A percentile compares a stretch with the other conserved stretches of the same genome.
Conservation (phyloP, 331 rosid genomes). For the Stylosanthes scabra region DNA sequence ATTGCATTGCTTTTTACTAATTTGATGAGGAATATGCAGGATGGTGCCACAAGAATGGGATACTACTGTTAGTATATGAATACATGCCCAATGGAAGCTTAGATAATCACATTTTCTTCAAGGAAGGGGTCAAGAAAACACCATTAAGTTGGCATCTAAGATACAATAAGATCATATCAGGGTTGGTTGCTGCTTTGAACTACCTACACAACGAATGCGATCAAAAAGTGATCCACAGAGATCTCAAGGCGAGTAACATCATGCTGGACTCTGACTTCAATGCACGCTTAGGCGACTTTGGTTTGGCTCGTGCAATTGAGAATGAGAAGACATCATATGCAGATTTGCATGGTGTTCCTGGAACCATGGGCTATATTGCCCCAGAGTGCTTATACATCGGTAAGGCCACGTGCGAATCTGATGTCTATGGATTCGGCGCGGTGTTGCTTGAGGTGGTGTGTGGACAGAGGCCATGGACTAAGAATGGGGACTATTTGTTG, state of each 20-base stretch:
- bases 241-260: constrained; percentile 81
- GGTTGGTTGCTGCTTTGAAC: constrained; percentile 70
- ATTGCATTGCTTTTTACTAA: constrained; percentile 1
- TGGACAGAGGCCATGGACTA: constrained; percentile 70
- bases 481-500: constrained; percentile 47
- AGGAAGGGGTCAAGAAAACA: constrained; percentile 35
- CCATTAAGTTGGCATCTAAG: constrained; percentile 64
- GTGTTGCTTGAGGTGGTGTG: constrained; percentile 73
- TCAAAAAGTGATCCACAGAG: constrained; percentile 74
- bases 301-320: constrained; percentile 76
- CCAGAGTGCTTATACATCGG: constrained; percentile 87
- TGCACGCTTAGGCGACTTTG: constrained; percentile 74
- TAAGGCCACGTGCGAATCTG: constrained; percentile 71
- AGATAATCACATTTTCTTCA: constrained; percentile 68
- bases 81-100: constrained; percentile 89
- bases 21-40: constrained; percentile 47
- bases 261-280: constrained; percentile 72
- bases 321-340: constrained; percentile 68
- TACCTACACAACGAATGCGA: constrained; percentile 80
- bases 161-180: constrained; percentile 64
- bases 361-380: constrained; percentile 81
- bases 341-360: constrained; percentile 62
- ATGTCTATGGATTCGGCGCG: constrained; percentile 68
- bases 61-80: constrained; percentile 69
- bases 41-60: constrained; percentile 72